phyloP scores from a whole-genome alignment of 352 stramenopile genomes.

The Globisporangium yorkense region DNA sequence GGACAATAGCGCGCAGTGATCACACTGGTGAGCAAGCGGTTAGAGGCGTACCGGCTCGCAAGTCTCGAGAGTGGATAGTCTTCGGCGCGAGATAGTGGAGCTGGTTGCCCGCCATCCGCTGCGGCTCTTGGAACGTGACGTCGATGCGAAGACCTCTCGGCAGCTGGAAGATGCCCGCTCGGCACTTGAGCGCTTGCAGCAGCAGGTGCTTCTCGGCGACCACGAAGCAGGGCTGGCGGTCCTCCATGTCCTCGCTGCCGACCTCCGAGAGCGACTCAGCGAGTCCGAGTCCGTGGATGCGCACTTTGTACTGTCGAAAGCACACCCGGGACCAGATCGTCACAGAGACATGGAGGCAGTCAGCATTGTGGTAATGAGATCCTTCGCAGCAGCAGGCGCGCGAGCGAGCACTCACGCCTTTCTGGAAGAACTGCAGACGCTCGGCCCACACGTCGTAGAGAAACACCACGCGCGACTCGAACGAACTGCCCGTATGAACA shows the following conservation, averaged over 20 bases:
- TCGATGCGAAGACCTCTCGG: conserved; percentile 36
- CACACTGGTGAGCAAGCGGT: not conserved
- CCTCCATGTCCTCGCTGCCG: conserved; percentile 51
- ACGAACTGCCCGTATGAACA: conserved; percentile 19
- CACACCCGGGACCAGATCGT: not conserved
- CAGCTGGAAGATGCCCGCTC: conserved; percentile 25
- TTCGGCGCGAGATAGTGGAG: conserved; percentile 39
- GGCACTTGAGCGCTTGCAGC: conserved; percentile 34
- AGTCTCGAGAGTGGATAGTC: conserved; percentile 32
- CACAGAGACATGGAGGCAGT: not conserved
- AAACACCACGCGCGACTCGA: conserved; percentile 51
- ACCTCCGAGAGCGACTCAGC: conserved; percentile 51
- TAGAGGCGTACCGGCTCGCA: conserved; percentile 15
- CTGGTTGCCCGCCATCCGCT: conserved; percentile 45
- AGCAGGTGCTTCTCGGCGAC: conserved; percentile 56
- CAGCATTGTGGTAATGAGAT: not conserved
- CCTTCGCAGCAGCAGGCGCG: not conserved
- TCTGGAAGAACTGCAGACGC: conserved; percentile 52
- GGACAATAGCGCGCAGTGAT: not conserved
- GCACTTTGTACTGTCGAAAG: conserved; percentile 47
- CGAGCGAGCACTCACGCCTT: conserved; percentile 32
- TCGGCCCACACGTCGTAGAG: conserved; percentile 73
- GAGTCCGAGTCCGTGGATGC: conserved; percentile 43
- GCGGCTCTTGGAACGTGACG: conserved; percentile 49
- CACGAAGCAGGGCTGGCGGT: conserved; percentile 43